Evolutionary conservation across 176 grass and related monocot genomes (phyloP).

Genomic region (Neostapfia colusana): DNA sequence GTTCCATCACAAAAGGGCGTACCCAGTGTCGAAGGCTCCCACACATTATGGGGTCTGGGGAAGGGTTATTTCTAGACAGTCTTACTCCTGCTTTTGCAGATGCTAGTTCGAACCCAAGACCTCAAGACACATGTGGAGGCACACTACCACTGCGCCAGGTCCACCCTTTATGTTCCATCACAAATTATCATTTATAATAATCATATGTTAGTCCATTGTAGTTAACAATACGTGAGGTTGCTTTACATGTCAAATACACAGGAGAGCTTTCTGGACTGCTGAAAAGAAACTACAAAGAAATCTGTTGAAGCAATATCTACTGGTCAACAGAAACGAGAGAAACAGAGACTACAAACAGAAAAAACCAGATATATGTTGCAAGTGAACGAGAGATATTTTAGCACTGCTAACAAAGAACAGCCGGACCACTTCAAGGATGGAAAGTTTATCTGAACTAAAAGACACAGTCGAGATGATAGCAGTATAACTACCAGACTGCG

Average conservation of each 20-base stretch:
- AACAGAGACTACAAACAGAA: neutral
- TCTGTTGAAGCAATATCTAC: neutral
- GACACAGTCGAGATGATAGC: neutral
- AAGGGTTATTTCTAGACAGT: too few species aligned
- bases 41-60: too few species aligned
- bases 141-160: too few species aligned
- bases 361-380: neutral
- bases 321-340: neutral
- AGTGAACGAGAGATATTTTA: neutral
- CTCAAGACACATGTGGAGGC: too few species aligned
- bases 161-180: too few species aligned
- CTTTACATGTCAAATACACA: slow-evolving; percentile 9
- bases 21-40: too few species aligned
- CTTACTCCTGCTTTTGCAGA: too few species aligned
- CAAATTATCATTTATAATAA: slow-evolving; percentile 23
- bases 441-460: slow-evolving; percentile 15
- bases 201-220: neutral
- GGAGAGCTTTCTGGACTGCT: neutral
- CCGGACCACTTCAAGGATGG: neutral
- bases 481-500: neutral
- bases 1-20: too few species aligned
- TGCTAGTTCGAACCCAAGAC: too few species aligned
- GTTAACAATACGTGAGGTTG: neutral
- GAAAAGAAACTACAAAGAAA: neutral
- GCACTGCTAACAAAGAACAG: neutral